Percentiles rank a stretch among this genome's conserved stretches.
phyloP scores from a whole-genome alignment of 1,284 basidiomycete species.

The Ustilago esculenta region DNA sequence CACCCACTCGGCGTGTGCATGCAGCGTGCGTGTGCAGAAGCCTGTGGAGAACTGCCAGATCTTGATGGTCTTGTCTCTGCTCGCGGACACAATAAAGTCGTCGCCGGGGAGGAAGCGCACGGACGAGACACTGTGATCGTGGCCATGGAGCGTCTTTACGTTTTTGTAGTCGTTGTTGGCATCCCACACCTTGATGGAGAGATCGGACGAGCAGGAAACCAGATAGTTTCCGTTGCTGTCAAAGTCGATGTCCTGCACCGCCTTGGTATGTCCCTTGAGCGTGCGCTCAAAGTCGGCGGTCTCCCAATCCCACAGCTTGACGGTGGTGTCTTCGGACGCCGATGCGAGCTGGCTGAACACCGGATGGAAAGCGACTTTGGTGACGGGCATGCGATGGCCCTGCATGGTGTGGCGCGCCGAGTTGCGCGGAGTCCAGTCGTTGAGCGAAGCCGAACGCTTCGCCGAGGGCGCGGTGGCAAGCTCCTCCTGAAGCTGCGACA shows the following conservation, averaged over 20 bases:
- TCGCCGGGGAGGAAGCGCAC: slow-evolving; percentile 86
- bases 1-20: slow-evolving; percentile 78
- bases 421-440: slow-evolving; percentile 83
- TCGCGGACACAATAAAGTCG: slow-evolving; percentile 82
- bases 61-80: slow-evolving; percentile 84
- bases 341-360: slow-evolving; percentile 83
- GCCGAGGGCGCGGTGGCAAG: slow-evolving; percentile 73
- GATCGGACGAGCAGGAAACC: slow-evolving; percentile 86
- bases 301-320: slow-evolving; percentile 97
- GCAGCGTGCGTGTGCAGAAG: slow-evolving; percentile 66
- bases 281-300: slow-evolving; percentile 90
- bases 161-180: slow-evolving; percentile 88
- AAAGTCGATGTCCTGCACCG: slow-evolving; percentile 86
- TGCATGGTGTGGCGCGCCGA: slow-evolving; percentile 81
- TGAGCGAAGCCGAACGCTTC: slow-evolving; percentile 74
- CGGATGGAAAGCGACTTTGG: slow-evolving; percentile 85
- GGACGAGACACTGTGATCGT: slow-evolving; percentile 88
- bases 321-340: slow-evolving; percentile 84
- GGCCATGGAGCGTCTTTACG: slow-evolving; percentile 83
- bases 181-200: slow-evolving; percentile 92
- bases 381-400: slow-evolving; percentile 81
- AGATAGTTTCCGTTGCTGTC: slow-evolving; percentile 83
- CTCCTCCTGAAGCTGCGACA: slow-evolving; percentile 80
- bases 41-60: slow-evolving; percentile 86
- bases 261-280: slow-evolving; percentile 89